A percentile compares a stretch with the other conserved stretches of the same genome.
Evolutionary conservation across 345 rosid genomes (phyloP).

Genomic region (Syzygium jambos): DNA sequence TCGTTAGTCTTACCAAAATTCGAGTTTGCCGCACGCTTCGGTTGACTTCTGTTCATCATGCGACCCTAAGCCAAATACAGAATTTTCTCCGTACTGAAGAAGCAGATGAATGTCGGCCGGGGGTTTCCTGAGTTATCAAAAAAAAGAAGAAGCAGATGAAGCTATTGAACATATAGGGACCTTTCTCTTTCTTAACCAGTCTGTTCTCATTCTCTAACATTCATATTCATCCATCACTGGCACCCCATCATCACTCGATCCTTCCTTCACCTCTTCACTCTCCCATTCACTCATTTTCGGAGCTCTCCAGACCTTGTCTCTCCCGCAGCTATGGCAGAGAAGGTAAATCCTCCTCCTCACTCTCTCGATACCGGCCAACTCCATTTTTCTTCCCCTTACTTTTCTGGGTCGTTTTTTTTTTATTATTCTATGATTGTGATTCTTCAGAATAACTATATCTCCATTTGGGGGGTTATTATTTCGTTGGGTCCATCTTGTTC

Average conservation of each 20-base stretch:
- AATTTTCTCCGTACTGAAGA: neutral
- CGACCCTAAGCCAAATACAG: neutral
- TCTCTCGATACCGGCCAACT: too few relatives aligned
- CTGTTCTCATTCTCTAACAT: neutral
- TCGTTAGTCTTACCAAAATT: neutral
- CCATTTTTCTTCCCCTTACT: too few relatives aligned
- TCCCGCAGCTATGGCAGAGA: neutral
- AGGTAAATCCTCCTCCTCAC: too few relatives aligned
- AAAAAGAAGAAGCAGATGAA: neutral
- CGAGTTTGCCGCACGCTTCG: neutral
- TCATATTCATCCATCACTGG: too few relatives aligned
- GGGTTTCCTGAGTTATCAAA: too few relatives aligned
- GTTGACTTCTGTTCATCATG: neutral
- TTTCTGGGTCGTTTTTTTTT: too few relatives aligned
- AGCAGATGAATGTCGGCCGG: neutral
- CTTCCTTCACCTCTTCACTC: neutral
- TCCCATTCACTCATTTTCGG: neutral
- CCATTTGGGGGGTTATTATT: neutral
- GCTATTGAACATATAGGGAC: neutral
- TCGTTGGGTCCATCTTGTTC: too few relatives aligned
- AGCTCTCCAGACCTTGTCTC: neutral
- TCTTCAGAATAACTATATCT: too few relatives aligned
- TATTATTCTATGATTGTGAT: too few relatives aligned
- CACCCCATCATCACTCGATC: neutral
- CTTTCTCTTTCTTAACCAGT: neutral